These are phyloP conservation scores for Suillus paluster DNA, from an alignment of 768 basidiomycete species.

Conservation along the genomic window DNA sequence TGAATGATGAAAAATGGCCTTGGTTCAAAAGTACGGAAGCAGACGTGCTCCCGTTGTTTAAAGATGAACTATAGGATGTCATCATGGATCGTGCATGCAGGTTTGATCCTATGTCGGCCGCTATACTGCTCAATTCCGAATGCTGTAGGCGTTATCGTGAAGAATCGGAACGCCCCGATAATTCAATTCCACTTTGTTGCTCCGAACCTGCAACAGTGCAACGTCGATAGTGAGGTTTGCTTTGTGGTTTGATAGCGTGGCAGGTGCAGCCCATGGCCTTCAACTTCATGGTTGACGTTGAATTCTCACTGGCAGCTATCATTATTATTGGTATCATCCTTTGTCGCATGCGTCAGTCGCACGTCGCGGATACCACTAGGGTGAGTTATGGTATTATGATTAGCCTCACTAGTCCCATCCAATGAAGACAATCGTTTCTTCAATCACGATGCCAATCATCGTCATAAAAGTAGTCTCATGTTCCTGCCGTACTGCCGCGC, in stretches of 20 bases:
- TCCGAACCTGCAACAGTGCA: no score
- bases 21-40: conserved; percentile 23
- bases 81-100: conserved; percentile 11
- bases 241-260: background rate
- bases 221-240: no score
- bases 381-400: no score
- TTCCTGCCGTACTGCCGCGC: no score
- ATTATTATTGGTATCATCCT: background rate
- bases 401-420: no score
- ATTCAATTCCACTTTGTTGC: background rate
- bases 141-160: background rate
- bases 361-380: no score
- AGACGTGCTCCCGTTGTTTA: conserved; percentile 20
- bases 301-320: background rate
- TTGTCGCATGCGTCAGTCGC: no score
- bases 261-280: background rate
- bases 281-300: background rate
- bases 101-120: conserved; percentile 16
- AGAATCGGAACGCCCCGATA: conserved; percentile 3
- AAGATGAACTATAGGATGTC: conserved; percentile 38
- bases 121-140: conserved; percentile 21
- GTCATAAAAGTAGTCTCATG: no score
- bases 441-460: no score
- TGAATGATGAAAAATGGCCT: conserved; percentile 23
- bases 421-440: no score